These are phyloP conservation scores for Suaeda aralocaspica DNA, from an alignment of 148 eudicot species.

Conservation along the genomic window DNA sequence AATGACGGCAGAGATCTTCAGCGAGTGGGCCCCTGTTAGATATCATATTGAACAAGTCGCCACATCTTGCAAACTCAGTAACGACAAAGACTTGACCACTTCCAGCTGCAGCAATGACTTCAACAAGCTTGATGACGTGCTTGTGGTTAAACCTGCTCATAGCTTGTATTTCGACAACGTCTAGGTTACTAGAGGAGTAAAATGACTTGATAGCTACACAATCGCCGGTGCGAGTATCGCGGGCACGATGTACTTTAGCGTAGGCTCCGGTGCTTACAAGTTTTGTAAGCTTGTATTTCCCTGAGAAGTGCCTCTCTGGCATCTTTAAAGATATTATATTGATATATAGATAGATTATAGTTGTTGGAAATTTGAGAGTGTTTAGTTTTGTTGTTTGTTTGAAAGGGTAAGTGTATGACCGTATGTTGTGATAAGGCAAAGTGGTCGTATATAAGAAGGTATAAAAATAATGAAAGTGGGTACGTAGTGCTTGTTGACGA, in stretches of 20 bases:
- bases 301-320: slow-evolving; percentile 33
- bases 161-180: slow-evolving; percentile 51
- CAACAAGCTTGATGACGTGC: slow-evolving; percentile 51
- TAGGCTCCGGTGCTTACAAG: slow-evolving; percentile 59
- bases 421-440: neutral
- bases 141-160: slow-evolving; percentile 56
- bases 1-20: slow-evolving; percentile 58
- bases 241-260: slow-evolving; percentile 66
- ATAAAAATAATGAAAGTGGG: slow-evolving; percentile 1
- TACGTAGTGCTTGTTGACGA: slow-evolving; percentile 4
- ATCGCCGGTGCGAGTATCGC: slow-evolving; percentile 40
- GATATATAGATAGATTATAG: neutral
- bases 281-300: slow-evolving; percentile 54
- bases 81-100: slow-evolving; percentile 47
- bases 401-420: slow-evolving; percentile 3
- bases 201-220: slow-evolving; percentile 54
- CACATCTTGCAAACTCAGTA: slow-evolving; percentile 68
- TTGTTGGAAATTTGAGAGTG: neutral
- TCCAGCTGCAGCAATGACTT: slow-evolving; percentile 58
- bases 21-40: slow-evolving; percentile 42
- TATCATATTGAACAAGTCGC: slow-evolving; percentile 58
- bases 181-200: slow-evolving; percentile 30
- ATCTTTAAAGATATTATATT: neutral
- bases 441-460: neutral
- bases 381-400: neutral